Percentiles rank a stretch among this genome's conserved stretches.
phyloP scores from a whole-genome alignment of 2,329 filamentous ascomycete species.

The Zarea fungicola region DNA sequence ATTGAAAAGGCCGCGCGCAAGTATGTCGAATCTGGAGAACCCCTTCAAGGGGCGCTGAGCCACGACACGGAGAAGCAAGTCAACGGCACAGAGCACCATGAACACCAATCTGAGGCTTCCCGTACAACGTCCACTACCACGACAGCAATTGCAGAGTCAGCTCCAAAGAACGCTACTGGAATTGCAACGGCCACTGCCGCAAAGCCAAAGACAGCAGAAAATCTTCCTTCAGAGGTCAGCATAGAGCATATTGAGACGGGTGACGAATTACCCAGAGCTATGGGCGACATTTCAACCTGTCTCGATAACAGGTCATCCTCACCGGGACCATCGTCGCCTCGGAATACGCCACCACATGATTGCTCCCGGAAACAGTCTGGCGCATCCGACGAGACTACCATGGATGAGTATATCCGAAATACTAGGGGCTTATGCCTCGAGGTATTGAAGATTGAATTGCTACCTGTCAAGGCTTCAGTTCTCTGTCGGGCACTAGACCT shows the following conservation, averaged over 20 bases:
- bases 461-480: conserved; percentile 56
- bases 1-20: conserved; percentile 47
- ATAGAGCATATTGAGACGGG: neutral
- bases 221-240: neutral
- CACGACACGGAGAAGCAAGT: conserved; percentile 11
- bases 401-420: conserved; percentile 49
- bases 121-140: neutral
- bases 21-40: conserved; percentile 40
- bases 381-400: conserved; percentile 16
- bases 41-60: neutral
- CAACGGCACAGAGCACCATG: neutral
- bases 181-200: neutral
- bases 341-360: neutral
- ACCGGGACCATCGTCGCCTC: neutral
- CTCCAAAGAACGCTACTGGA: neutral
- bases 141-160: neutral
- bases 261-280: no score
- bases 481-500: conserved; percentile 53
- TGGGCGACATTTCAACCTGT: no score
- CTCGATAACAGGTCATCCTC: neutral
- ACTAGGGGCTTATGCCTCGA: conserved; percentile 55
- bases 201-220: neutral
- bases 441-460: conserved; percentile 50
- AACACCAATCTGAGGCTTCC: neutral
- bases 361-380: neutral